These are phyloP conservation scores for Gossypium anomalum DNA, from an alignment of 345 rosid species.

Conservation along the genomic window DNA sequence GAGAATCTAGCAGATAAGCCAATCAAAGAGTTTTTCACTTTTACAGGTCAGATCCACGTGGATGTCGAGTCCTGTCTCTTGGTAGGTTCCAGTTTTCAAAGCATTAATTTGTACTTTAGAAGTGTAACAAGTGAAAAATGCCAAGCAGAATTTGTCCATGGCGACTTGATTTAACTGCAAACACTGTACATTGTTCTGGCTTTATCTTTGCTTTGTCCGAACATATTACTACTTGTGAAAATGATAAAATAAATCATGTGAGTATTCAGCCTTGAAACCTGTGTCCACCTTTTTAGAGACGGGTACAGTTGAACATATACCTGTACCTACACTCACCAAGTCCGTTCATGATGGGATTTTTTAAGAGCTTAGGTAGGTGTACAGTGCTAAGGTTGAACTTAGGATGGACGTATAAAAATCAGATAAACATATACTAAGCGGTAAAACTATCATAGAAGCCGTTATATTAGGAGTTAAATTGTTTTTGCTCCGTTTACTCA, in stretches of 20 bases:
- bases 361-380: neutral
- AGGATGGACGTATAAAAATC: neutral
- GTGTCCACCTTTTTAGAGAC: too few relatives aligned
- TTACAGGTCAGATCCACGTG: slow-evolving; percentile 7
- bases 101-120: neutral
- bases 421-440: neutral
- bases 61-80: neutral
- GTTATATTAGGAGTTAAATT: too few relatives aligned
- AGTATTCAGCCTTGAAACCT: neutral
- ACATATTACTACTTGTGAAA: neutral
- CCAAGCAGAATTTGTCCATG: neutral
- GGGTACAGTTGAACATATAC: neutral
- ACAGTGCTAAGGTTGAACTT: neutral
- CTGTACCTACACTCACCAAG: neutral
- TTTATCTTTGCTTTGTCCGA: neutral
- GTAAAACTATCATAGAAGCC: too few relatives aligned
- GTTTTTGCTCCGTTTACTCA: too few relatives aligned
- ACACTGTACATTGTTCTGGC: neutral
- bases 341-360: neutral
- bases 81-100: neutral
- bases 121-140: neutral
- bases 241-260: neutral
- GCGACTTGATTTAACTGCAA: neutral
- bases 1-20: neutral
- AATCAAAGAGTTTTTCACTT: neutral